A percentile compares a stretch with the other conserved stretches of the same genome.
These are phyloP conservation scores for Asterionellopsis glacialis DNA, from an alignment of 108 stramenopile genomes.

Conservation along the genomic window DNA sequence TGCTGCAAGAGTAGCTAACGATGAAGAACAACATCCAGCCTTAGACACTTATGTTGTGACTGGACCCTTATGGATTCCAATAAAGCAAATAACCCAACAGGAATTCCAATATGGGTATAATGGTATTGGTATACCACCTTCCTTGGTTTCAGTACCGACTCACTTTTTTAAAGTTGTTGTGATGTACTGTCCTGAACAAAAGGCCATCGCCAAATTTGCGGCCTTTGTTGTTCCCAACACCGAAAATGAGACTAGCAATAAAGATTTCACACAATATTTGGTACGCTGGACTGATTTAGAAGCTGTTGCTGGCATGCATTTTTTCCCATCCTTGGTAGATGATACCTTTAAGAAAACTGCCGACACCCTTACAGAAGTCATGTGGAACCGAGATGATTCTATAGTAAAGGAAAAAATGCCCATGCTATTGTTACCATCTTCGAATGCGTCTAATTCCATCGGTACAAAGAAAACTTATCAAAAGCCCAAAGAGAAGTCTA, in stretches of 20 bases:
- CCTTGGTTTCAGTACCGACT: conserved; percentile 70
- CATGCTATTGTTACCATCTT: too few relatives aligned
- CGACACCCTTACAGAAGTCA: conserved; percentile 12
- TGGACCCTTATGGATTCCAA: conserved; percentile 77
- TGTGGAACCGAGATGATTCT: too few relatives aligned
- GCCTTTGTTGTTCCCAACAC: conserved; percentile 82
- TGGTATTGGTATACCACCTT: conserved; percentile 65
- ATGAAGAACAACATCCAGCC: background rate
- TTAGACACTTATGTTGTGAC: conserved; percentile 57
- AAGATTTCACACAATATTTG: conserved; percentile 31
- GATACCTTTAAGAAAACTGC: conserved; percentile 17
- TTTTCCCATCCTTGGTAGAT: conserved; percentile 41
- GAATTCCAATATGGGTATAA: conserved; percentile 50
- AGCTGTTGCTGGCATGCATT: conserved; percentile 69
- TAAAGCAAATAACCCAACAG: conserved; percentile 8
- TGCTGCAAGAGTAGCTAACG: too few relatives aligned
- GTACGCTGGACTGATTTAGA: conserved; percentile 81
- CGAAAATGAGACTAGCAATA: conserved; percentile 8
- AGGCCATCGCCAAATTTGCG: conserved; percentile 42
- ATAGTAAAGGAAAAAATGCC: too few relatives aligned
- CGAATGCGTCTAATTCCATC: too few relatives aligned
- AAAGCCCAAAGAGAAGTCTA: too few relatives aligned
- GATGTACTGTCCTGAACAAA: conserved; percentile 7
- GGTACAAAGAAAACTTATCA: too few relatives aligned
- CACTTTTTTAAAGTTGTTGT: conserved; percentile 83